Base-by-base conservation (phyloP, 1,139 yeast genomes). In the Scheffersomyces lignicola region DNA sequence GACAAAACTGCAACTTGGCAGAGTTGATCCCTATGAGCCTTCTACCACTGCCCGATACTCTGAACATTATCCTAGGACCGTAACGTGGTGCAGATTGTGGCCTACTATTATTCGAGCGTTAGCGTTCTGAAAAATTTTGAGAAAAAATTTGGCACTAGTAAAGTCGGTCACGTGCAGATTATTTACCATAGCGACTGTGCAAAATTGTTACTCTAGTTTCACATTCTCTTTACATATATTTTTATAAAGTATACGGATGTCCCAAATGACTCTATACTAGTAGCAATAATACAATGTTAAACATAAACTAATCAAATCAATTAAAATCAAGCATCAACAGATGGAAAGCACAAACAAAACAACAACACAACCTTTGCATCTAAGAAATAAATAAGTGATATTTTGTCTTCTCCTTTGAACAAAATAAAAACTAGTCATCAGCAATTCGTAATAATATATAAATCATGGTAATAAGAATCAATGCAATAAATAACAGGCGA, bases 31-130 rank as follows among this genome's bases (percentile, higher is more conserved):
- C 28, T 24, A 24, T 8, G 16, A 9, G 14, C 16, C 28, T 8
- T 11, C 28, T 24, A 24, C 28, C 14, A 26, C 29, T 14, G 18
- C n/a, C 18, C 4, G 29, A 14, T 15, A 26, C 18, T 26, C 29
- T 26, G 5, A 7, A 26, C 29, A 26, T 26, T 5, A 4, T 15
- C 29, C 5, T 23, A 14, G n/a, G 9, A 20, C 23, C 9, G 23
- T 20, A 9, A 20, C n/a, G 23, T 20, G 23, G n/a, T n/a, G 9
- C 23, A 20, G n/a, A 20, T 9, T 20, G n/a, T 20, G 23, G n/a
- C n/a, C n/a, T n/a, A n/a, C n/a, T n/a, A n/a, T n/a, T n/a, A n/a
- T n/a, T n/a, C n/a, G n/a, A n/a, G n/a, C n/a, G n/a, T n/a, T n/a
- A n/a, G n/a, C n/a, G n/a, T 20, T 20, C n/a, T 20, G 23, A 20